Evolutionary conservation across 2,329 filamentous ascomycete species (phyloP).

Genomic region (Sclerotinia minor): DNA sequence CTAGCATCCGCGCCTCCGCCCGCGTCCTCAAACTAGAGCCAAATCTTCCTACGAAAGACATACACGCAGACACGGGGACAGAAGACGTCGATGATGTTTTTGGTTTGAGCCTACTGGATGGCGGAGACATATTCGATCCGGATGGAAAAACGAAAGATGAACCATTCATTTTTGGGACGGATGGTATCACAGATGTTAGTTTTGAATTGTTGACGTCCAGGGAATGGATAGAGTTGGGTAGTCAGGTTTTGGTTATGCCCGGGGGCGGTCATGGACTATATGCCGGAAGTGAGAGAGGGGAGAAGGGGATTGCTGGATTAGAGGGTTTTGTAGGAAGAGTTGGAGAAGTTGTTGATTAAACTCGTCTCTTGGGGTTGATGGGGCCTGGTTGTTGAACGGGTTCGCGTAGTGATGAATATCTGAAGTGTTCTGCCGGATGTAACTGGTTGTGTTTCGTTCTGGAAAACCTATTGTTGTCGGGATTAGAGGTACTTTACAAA

Average conservation of each 20-base stretch:
- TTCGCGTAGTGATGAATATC: background rate
- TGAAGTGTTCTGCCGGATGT: background rate
- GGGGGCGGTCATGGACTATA: slow-evolving; percentile 63
- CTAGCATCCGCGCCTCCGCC: slow-evolving; percentile 80
- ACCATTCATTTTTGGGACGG: slow-evolving; percentile 44
- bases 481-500: background rate
- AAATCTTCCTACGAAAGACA: slow-evolving; percentile 34
- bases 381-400: background rate
- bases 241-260: slow-evolving; percentile 69
- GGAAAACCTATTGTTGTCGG: too few species aligned
- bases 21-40: slow-evolving; percentile 60
- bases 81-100: slow-evolving; percentile 54
- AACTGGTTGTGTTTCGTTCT: background rate
- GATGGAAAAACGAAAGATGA: slow-evolving; percentile 37
- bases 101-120: slow-evolving; percentile 50
- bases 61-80: slow-evolving; percentile 34
- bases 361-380: background rate
- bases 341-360: slow-evolving; percentile 59
- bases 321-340: slow-evolving; percentile 73
- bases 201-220: slow-evolving; percentile 68
- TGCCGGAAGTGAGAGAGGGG: slow-evolving; percentile 55
- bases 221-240: slow-evolving; percentile 73
- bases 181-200: slow-evolving; percentile 53
- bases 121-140: slow-evolving; percentile 48
- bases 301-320: slow-evolving; percentile 58